Evolutionary conservation across 2,329 filamentous ascomycete species (phyloP), one percentile per base, ranked within the genome.

Genomic region (Endoconidiophora laricicola): DNA sequence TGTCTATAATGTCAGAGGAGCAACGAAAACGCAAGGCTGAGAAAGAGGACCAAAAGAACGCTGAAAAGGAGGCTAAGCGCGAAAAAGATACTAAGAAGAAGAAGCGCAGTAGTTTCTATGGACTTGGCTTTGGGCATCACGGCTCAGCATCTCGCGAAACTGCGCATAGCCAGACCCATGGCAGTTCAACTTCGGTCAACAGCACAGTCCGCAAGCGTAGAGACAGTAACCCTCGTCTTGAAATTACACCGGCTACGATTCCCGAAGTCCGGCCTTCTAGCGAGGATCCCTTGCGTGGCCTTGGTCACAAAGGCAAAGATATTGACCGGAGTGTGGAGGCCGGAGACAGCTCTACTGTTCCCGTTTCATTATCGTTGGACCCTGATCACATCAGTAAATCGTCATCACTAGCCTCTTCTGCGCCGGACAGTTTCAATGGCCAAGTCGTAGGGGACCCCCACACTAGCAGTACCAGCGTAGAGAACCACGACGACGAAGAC

Each of bases 1-100:
- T 94, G 26, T 94, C 87, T 44, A 69, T 98, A n/a, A 87, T 83
- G 0, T 81, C 86, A 1, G 91, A 98, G 62, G 90, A 96, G 59
- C 90, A 96, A 40, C 76, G 90, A n/a, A 83, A 86, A 57, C 81
- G 76, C 44, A 91, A 86, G 59, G 81, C 83, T 45, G 85, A 91
- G 46, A 90, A 88, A 61, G 84, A 86, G 52, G 73, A 75, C 0
- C 74, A 73, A 23, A 91, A 88, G 60, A 83, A 90, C 53, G 65
- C 65, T 39, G 67, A 67, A 55, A 95, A 94, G 61, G 83, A 91
- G 52, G 81, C 82, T 1, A 95, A 94, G 68, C 86, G 81, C 58
- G 83, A 86, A 54, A 94, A 94, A 63, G 84, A 86, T 55, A 81
- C 85, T 40, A 86, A 85, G 57, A 91, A 90, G 62, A 85, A 81